Conservation (phyloP, 257 asterid species). For the Rehmannia glutinosa region DNA sequence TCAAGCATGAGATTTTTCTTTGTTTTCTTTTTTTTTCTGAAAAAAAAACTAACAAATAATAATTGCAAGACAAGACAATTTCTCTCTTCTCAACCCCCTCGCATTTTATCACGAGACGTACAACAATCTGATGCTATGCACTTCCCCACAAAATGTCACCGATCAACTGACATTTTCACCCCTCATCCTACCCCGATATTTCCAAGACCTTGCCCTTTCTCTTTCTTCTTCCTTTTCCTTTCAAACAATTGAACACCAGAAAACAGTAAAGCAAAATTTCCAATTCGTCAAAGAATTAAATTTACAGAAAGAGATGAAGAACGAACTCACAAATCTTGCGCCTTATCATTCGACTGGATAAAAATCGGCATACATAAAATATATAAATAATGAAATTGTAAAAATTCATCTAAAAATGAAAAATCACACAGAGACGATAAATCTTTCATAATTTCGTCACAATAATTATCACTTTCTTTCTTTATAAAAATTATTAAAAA, state of each 20-base stretch:
- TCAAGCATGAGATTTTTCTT: no score
- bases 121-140: background rate
- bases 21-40: no score
- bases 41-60: no score
- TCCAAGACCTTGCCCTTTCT: background rate
- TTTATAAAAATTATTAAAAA: background rate
- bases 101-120: constrained; percentile 4
- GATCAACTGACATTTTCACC: constrained; percentile 7
- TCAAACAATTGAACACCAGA: background rate
- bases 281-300: background rate
- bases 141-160: constrained; percentile 1
- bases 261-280: background rate
- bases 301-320: background rate
- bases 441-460: constrained; percentile 1
- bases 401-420: background rate
- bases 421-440: background rate
- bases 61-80: no score
- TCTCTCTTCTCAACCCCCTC: no score
- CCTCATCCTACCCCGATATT: background rate
- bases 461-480: constrained; percentile 13
- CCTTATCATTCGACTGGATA: background rate
- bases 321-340: background rate
- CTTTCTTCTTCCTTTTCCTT: background rate
- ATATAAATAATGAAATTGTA: background rate
- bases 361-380: background rate